phyloP scores from a whole-genome alignment of 75 land plant genomes.

The Cupressus sempervirens region DNA sequence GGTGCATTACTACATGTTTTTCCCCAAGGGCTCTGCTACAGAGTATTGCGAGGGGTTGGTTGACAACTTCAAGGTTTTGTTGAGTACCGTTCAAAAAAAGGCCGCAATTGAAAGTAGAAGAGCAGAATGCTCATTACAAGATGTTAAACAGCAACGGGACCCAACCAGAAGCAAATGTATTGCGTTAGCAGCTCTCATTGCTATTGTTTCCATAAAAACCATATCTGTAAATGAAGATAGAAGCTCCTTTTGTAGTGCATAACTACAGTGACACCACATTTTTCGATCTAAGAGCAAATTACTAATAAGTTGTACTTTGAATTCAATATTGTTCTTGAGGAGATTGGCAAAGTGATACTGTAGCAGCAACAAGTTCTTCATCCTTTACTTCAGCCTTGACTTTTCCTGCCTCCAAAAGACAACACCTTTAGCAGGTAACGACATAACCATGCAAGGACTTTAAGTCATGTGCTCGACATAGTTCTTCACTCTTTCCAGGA shows the following conservation, averaged over 20 bases:
- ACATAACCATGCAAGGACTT: conserved; percentile 68
- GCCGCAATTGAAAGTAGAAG: too few relatives aligned
- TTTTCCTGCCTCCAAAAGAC: conserved; percentile 37
- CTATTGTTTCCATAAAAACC: conserved; percentile 88
- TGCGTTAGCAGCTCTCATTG: conserved; percentile 95
- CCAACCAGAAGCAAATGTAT: conserved; percentile 97
- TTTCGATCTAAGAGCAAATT: conserved; percentile 82
- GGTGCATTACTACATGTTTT: too few relatives aligned
- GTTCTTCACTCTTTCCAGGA: conserved; percentile 84
- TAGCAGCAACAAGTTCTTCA: conserved; percentile 92
- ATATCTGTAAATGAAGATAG: conserved; percentile 95
- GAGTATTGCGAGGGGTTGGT: too few relatives aligned
- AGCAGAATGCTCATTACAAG: too few relatives aligned
- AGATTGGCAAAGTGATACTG: conserved; percentile 92
- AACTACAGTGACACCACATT: conserved; percentile 86
- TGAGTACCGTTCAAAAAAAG: too few relatives aligned
- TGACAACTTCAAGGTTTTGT: too few relatives aligned
- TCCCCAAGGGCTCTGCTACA: too few relatives aligned
- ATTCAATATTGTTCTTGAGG: conserved; percentile 56
- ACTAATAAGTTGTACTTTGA: conserved; percentile 86
- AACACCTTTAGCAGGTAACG: conserved; percentile 57
- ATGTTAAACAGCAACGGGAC: conserved; percentile 77
- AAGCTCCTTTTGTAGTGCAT: conserved; percentile 94
- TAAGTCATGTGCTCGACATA: conserved; percentile 64
- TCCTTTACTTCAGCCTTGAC: conserved; percentile 51